Percentiles rank a stretch among this genome's conserved stretches.
Conservation (phyloP, 2,329 filamentous ascomycete species). For the Sporothrix globosa region DNA sequence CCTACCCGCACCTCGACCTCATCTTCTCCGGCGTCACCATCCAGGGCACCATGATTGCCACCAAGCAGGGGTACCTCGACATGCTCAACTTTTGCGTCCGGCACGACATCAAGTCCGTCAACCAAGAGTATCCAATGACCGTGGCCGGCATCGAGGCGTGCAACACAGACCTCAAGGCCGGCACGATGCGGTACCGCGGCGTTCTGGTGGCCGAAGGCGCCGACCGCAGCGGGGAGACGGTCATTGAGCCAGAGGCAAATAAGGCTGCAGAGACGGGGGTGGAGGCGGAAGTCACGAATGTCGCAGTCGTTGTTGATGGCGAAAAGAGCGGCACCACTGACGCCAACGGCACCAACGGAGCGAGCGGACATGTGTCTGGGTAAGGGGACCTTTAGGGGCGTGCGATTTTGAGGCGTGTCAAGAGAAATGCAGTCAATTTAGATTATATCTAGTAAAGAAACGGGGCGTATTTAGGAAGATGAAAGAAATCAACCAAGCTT, state of each 20-base stretch:
- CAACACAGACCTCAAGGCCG: constrained; percentile 59
- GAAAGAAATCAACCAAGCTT: constrained; percentile 7
- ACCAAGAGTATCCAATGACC: constrained; percentile 59
- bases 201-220: constrained; percentile 44
- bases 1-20: constrained; percentile 50
- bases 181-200: constrained; percentile 57
- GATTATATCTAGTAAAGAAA: background rate
- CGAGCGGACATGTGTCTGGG: too few relatives aligned
- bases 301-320: background rate
- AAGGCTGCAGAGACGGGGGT: background rate
- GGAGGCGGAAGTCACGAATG: background rate
- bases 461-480: background rate
- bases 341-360: background rate
- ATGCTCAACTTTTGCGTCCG: constrained; percentile 64
- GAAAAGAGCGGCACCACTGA: background rate
- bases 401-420: too few relatives aligned
- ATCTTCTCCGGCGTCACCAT: constrained; percentile 60
- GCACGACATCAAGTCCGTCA: constrained; percentile 61
- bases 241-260: background rate
- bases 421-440: background rate
- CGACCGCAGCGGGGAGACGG: constrained; percentile 16
- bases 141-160: constrained; percentile 55
- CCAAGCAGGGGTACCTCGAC: constrained; percentile 62
- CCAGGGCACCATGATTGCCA: constrained; percentile 53
- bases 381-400: background rate